These are phyloP conservation scores for Boletellus ananas DNA, from an alignment of 768 basidiomycete species.

Conservation along the genomic window DNA sequence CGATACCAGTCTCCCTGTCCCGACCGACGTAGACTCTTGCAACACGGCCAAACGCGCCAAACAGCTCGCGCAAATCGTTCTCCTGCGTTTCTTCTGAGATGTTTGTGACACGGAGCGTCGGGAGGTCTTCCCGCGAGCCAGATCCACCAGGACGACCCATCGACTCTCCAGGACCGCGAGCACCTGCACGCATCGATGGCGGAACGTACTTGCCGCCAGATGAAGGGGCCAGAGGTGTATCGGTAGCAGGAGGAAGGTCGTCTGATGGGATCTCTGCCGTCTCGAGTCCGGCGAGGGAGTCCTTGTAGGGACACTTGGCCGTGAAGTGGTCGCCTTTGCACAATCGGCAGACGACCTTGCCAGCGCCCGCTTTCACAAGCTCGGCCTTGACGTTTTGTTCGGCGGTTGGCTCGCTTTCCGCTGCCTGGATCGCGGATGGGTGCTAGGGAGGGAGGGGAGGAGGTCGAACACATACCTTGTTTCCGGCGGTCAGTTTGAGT, in stretches of 20 bases:
- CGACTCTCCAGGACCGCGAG: slow-evolving; percentile 68
- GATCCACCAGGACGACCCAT: slow-evolving; percentile 50
- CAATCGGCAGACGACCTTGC: slow-evolving; percentile 87
- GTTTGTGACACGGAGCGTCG: slow-evolving; percentile 95
- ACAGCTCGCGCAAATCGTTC: slow-evolving; percentile 88
- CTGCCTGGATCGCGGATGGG: slow-evolving; percentile 34
- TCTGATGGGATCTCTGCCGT: slow-evolving; percentile 42
- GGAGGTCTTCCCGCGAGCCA: slow-evolving; percentile 80
- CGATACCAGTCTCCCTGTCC: slow-evolving; percentile 90
- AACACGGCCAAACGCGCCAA: slow-evolving; percentile 80
- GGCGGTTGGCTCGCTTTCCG: slow-evolving; percentile 63
- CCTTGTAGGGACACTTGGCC: slow-evolving; percentile 97
- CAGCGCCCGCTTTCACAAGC: slow-evolving; percentile 70
- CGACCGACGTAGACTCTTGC: slow-evolving; percentile 91
- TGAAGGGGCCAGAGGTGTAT: slow-evolving; percentile 30
- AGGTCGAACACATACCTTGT: slow-evolving; percentile 44
- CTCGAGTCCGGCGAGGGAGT: slow-evolving; percentile 77
- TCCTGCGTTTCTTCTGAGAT: slow-evolving; percentile 95
- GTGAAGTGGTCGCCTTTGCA: slow-evolving; percentile 99
- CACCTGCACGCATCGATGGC: slow-evolving; percentile 81
- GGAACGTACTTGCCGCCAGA: slow-evolving; percentile 86
- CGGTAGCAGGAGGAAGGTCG: slow-evolving; percentile 35
- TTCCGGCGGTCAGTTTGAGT: slow-evolving; percentile 59
- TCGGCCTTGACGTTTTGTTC: slow-evolving; percentile 65
- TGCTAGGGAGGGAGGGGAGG: neutral